Percentiles rank a stretch among this genome's conserved stretches.
Evolutionary conservation across 106 monocot genomes (phyloP).

Genomic region (Acorus gramineus): DNA sequence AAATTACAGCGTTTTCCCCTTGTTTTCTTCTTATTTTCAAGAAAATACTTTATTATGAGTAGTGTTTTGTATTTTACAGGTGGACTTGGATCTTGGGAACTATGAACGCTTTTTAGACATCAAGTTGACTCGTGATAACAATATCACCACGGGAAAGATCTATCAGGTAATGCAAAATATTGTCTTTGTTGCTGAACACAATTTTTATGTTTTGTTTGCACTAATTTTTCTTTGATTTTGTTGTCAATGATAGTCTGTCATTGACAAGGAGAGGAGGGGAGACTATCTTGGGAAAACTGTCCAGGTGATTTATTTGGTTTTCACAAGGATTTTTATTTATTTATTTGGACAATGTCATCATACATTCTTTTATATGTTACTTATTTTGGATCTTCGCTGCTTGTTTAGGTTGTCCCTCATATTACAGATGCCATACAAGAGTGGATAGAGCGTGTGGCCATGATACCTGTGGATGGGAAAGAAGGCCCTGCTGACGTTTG

Average conservation of each 20-base stretch:
- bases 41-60: too few relatives aligned
- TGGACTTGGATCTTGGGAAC: conserved; percentile 50
- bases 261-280: conserved; percentile 65
- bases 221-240: not conserved
- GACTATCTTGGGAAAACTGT: conserved; percentile 71
- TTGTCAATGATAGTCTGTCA: conserved; percentile 33
- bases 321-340: not conserved
- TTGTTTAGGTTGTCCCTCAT: conserved; percentile 74
- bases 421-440: conserved; percentile 92
- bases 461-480: conserved; percentile 76
- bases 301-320: conserved; percentile 22
- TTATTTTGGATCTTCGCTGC: not conserved
- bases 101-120: conserved; percentile 44
- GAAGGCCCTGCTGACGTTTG: conserved; percentile 90
- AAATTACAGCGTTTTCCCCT: not conserved
- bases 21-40: too few relatives aligned
- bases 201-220: not conserved
- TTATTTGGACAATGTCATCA: not conserved
- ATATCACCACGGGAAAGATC: conserved; percentile 48
- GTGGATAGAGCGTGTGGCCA: conserved; percentile 78
- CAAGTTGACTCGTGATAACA: conserved; percentile 45
- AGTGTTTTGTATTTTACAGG: conserved; percentile 14
- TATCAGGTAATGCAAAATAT: conserved; percentile 23
- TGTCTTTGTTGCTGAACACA: conserved; percentile 3
- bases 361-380: not conserved